phyloP scores from a whole-genome alignment of 2,329 filamentous ascomycete genomes.

The Ambrosiella cleistominuta region DNA sequence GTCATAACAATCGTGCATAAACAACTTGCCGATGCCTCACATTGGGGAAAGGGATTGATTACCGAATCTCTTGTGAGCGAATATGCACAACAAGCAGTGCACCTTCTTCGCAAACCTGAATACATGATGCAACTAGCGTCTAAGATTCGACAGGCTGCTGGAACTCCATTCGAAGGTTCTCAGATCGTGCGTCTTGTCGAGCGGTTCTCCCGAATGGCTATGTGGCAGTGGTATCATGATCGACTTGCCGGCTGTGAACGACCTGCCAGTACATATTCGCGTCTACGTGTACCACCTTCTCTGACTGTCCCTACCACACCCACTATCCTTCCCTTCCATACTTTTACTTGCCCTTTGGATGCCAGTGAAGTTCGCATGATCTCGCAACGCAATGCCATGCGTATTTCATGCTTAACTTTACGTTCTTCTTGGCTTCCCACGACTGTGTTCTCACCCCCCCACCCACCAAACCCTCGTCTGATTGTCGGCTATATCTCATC shows the following conservation, averaged over 20 bases:
- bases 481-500: slow-evolving; percentile 93
- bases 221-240: slow-evolving; percentile 76
- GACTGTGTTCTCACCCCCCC: slow-evolving; percentile 68
- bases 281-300: slow-evolving; percentile 54
- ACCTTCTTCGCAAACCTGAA: slow-evolving; percentile 22
- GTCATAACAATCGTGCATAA: slow-evolving; percentile 82
- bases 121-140: slow-evolving; percentile 22
- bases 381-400: slow-evolving; percentile 81
- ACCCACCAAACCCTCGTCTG: slow-evolving; percentile 65
- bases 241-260: slow-evolving; percentile 46
- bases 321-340: slow-evolving; percentile 91
- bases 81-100: slow-evolving; percentile 29
- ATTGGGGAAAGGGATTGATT: slow-evolving; percentile 64
- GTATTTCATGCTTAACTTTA: slow-evolving; percentile 82
- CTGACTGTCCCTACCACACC: slow-evolving; percentile 73
- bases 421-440: slow-evolving; percentile 70
- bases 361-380: slow-evolving; percentile 85
- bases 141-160: slow-evolving; percentile 43
- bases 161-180: slow-evolving; percentile 73
- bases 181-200: slow-evolving; percentile 70
- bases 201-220: slow-evolving; percentile 57
- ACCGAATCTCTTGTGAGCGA: slow-evolving; percentile 34
- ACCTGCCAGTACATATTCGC: slow-evolving; percentile 42
- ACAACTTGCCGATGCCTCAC: slow-evolving; percentile 70
- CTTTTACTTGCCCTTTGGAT: slow-evolving; percentile 85